These are phyloP conservation scores for Lanmaoa rubissima DNA, from an alignment of 768 basidiomycete species.

Conservation along the genomic window DNA sequence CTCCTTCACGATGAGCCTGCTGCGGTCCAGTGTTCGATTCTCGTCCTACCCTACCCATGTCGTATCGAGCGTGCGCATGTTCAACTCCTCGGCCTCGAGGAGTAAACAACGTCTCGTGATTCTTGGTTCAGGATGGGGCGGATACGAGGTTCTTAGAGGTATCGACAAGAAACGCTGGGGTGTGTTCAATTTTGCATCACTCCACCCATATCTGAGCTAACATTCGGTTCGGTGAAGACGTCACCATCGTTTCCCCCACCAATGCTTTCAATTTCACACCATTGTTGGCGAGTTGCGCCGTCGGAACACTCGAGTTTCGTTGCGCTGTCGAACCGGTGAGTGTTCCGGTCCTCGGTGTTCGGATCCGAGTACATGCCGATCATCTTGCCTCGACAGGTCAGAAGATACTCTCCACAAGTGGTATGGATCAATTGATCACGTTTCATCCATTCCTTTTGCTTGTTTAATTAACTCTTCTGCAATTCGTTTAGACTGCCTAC, in stretches of 20 bases:
- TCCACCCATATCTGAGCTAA: neutral
- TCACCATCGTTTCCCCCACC: conserved; percentile 63
- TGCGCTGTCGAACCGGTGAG: conserved; percentile 79
- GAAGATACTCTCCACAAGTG: conserved; percentile 54
- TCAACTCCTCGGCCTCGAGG: conserved; percentile 37
- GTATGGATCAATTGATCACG: conserved; percentile 38
- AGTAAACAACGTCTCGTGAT: conserved; percentile 53
- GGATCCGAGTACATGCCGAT: conserved; percentile 2
- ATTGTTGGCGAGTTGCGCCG: conserved; percentile 55
- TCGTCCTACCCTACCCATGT: neutral
- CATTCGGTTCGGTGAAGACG: conserved; percentile 42
- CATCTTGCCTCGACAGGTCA: conserved; percentile 38
- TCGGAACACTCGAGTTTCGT: conserved; percentile 82
- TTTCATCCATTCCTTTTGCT: neutral
- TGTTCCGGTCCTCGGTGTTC: neutral
- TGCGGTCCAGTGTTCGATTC: conserved; percentile 9
- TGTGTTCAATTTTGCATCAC: conserved; percentile 31
- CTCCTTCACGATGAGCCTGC: conserved; percentile 13
- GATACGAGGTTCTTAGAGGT: conserved; percentile 63
- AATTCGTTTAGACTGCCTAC: conserved; percentile 48
- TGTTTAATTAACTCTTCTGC: neutral
- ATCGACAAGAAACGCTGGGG: conserved; percentile 74
- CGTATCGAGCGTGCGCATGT: conserved; percentile 28
- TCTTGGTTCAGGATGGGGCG: conserved; percentile 78
- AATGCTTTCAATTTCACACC: conserved; percentile 44